Conservation (phyloP, 192 early-diverging fungal species). For the Funneliformis mosseae region DNA sequence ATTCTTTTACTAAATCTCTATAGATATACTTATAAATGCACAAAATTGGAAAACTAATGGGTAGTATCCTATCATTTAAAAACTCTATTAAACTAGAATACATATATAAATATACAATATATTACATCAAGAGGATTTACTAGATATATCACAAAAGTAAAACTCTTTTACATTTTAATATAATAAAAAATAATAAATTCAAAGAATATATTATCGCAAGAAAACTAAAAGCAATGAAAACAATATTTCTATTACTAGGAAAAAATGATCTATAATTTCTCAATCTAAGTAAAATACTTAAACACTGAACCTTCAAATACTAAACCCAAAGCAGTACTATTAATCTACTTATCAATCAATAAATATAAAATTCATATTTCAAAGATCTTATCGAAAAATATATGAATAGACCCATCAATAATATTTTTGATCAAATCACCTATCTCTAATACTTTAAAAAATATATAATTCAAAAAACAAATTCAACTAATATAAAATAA, state of each 20-base stretch:
- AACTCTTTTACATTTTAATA: background rate
- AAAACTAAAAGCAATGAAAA: slow-evolving; percentile 1
- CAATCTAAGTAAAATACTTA: background rate
- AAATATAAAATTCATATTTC: background rate
- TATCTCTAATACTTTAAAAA: no score
- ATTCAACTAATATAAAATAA: no score
- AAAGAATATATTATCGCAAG: background rate
- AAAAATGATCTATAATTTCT: slow-evolving; percentile 7
- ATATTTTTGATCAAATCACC: no score
- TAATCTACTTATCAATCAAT: background rate
- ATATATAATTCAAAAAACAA: no score
- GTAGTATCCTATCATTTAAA: no score
- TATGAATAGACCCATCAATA: no score
- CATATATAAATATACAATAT: background rate
- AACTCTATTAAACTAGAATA: no score
- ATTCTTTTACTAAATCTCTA: no score
- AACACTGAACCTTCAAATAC: background rate
- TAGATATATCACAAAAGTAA: background rate
- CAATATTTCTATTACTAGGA: background rate
- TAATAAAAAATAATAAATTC: background rate
- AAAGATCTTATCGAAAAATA: no score
- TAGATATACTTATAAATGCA: no score
- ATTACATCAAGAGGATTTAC: no score
- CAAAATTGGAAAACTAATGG: no score
- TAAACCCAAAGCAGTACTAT: background rate